Evolutionary conservation across 805 yeast genomes (phyloP), one percentile per base, ranked within the genome.

Genomic region (Metschnikowia amazonensis): DNA sequence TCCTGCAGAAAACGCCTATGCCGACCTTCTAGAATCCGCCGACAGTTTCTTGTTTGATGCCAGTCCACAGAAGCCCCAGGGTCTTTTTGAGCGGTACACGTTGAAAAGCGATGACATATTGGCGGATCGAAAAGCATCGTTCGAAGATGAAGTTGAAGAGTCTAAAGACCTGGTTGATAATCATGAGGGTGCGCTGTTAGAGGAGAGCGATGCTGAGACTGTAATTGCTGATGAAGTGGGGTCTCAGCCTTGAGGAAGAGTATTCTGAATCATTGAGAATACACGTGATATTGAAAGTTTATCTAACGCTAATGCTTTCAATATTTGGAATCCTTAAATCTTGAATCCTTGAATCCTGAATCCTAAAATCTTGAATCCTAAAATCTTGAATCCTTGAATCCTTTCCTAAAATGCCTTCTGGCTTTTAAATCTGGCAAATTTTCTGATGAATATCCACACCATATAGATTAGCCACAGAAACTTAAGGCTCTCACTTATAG

Each of bases 181-280:
- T 17, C n/a, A 42, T 20, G 29, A 31, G 32, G n/a, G 17, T 24
- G 8, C 16, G n/a, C 35, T n/a, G 4, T 28, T 35, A 20, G 38
- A 45, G 5, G 54, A 48, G 18, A 53, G 55, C 37, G 57, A 53
- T 25, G 42, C 55, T 7, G 57, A 53, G 21, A 53, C 57, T 4
- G 55, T 51, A 23, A 51, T 50, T 25, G 48, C 46, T 2, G 53
- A 49, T 36, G 55, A 51, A 42, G 43, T 47, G 2, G 47, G 43
- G 10, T 18, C 28, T 13, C 13, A 18, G 25, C 11, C 24, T 5
- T 33, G 23, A 11, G 18, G n/a, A n/a, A n/a, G n/a, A n/a, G n/a
- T n/a, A n/a, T n/a, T n/a, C n/a, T n/a, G n/a, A n/a, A n/a, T n/a
- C n/a, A n/a, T n/a, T n/a, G n/a, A n/a, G n/a, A n/a, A n/a, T n/a